Evolutionary conservation across 179 eudicot species (phyloP).

Genomic region (Sideroxylon spinosum): DNA sequence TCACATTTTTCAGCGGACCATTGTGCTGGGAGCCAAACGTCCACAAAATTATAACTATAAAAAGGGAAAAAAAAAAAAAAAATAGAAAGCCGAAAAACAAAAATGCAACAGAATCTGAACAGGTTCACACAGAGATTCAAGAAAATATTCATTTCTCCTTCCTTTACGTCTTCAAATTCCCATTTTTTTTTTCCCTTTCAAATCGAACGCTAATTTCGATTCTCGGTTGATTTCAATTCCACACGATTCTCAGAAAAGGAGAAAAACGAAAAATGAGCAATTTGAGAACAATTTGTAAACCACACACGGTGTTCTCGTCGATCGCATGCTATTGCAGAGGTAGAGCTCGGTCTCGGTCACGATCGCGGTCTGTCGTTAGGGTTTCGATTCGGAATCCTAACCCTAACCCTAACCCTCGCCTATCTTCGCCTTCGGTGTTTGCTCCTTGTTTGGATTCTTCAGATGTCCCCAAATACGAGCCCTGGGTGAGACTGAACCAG

Average conservation of each 20-base stretch:
- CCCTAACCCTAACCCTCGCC: slow-evolving; percentile 24
- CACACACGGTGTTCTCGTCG: slow-evolving; percentile 51
- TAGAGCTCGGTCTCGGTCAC: slow-evolving; percentile 22
- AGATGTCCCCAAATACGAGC: slow-evolving; percentile 15
- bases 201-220: neutral
- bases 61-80: neutral
- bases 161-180: slow-evolving; percentile 10
- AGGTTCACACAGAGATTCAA: neutral
- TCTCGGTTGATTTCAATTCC: neutral
- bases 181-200: neutral
- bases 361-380: slow-evolving; percentile 30
- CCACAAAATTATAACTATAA: neutral
- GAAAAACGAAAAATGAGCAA: slow-evolving; percentile 40
- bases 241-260: neutral
- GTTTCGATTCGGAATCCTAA: slow-evolving; percentile 31
- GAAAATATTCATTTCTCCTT: neutral
- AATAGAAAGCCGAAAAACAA: no score
- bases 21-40: neutral
- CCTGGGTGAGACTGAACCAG: slow-evolving; percentile 33
- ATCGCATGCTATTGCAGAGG: slow-evolving; percentile 39
- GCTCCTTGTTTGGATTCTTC: slow-evolving; percentile 19
- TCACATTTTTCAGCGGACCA: neutral
- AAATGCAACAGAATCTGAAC: neutral
- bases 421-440: slow-evolving; percentile 34
- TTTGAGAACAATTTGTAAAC: slow-evolving; percentile 56